phyloP scores from a whole-genome alignment of 2,329 filamentous ascomycete genomes.

The Decorospora gaudefroyi region DNA sequence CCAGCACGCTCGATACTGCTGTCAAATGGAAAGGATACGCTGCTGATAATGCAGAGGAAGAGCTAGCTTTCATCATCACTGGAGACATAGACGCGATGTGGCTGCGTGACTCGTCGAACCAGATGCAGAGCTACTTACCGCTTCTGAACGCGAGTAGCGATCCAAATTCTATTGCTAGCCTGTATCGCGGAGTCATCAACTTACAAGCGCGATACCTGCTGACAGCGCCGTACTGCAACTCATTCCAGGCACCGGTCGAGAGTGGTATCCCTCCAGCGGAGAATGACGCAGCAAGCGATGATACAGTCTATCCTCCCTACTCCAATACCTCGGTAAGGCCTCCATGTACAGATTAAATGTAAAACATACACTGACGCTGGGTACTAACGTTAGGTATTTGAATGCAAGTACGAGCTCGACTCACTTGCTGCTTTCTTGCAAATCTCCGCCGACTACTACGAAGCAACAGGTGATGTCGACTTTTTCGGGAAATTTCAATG shows the following conservation, averaged over 20 bases:
- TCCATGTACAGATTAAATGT: too few relatives aligned
- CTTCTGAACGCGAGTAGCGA: constrained; percentile 61
- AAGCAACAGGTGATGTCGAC: constrained; percentile 52
- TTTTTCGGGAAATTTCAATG: constrained; percentile 58
- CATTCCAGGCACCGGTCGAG: constrained; percentile 58
- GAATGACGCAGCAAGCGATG: constrained; percentile 49
- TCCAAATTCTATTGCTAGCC: constrained; percentile 64
- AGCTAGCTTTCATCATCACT: constrained; percentile 65
- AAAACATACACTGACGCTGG: too few relatives aligned
- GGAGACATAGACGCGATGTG: constrained; percentile 64
- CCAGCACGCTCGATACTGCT: constrained; percentile 75
- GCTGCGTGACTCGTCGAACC: constrained; percentile 64
- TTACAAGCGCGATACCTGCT: constrained; percentile 70
- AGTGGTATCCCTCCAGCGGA: constrained; percentile 49
- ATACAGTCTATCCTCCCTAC: constrained; percentile 52
- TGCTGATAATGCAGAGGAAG: constrained; percentile 62
- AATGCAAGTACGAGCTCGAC: constrained; percentile 61
- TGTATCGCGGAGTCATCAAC: constrained; percentile 74
- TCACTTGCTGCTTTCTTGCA: constrained; percentile 58
- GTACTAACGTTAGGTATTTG: constrained; percentile 58
- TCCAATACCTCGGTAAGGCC: too few relatives aligned
- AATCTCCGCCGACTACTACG: constrained; percentile 56
- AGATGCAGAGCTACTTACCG: constrained; percentile 71
- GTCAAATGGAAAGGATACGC: constrained; percentile 69
- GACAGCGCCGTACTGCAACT: constrained; percentile 60